phyloP scores from a whole-genome alignment of 176 grass and related monocot species.

The Thinopyrum elongatum region DNA sequence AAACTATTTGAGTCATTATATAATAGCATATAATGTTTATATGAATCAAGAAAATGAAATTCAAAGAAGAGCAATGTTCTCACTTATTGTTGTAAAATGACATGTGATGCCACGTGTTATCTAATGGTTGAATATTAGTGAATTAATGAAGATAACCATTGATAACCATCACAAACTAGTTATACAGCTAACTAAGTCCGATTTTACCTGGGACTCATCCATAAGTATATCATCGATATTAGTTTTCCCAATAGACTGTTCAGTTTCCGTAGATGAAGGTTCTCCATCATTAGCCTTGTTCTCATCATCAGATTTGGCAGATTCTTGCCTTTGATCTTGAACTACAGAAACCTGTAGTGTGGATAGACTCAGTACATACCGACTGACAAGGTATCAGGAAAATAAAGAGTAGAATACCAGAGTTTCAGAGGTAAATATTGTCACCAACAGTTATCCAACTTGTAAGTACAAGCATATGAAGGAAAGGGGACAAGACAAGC shows the following conservation, averaged over 20 bases:
- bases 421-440: background rate
- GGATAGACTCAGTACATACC: conserved; percentile 31
- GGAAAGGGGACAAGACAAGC: background rate
- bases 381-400: background rate
- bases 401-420: background rate
- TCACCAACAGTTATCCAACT: background rate
- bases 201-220: conserved; percentile 59
- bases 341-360: conserved; percentile 54
- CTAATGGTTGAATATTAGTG: background rate
- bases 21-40: background rate
- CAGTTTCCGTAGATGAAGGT: conserved; percentile 38
- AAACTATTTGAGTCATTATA: background rate
- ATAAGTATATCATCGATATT: conserved; percentile 59
- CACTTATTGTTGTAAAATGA: background rate
- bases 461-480: background rate
- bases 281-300: conserved; percentile 52
- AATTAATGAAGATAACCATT: conserved; percentile 2
- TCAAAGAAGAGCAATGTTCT: background rate
- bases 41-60: background rate
- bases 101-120: background rate
- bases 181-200: background rate
- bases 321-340: conserved; percentile 67
- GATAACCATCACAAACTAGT: background rate
- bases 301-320: conserved; percentile 50
- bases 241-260: conserved; percentile 49